Evolutionary conservation across 1,284 basidiomycete species (phyloP), one percentile per base, ranked within the genome.

Genomic region (Bondarzewia mesenterica): DNA sequence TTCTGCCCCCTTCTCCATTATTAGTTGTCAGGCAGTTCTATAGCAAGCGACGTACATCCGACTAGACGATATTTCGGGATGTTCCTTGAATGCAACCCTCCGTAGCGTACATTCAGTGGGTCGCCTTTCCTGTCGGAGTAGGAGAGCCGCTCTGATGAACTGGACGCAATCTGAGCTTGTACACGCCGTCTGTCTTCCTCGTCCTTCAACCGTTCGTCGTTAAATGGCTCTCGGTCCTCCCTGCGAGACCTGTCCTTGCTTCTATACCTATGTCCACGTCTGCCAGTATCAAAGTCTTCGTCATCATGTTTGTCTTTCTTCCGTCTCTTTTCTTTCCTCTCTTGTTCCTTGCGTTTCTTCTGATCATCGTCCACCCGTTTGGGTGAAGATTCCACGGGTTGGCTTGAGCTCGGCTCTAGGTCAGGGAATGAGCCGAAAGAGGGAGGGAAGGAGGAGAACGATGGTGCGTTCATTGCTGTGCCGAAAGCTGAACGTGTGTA

Each of bases 71-170:
- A 86, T 60, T 74, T 82, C 7, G 89, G 86, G 27, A 90, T 65
- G 54, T 85, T 77, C 27, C 78, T 74, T 15, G 74, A 61, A 58
- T 88, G 71, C 32, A 85, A 57, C 2, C 78, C 69, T n/a, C 85
- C 88, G 58, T 85, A 89, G 32, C 73, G 74, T 23, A 87, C 61
- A 57, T 85, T 90, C 51, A 81, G 64, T 41, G 66, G 57, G 59
- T 91, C 89, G 0, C 87, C 86, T 54, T 75, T 80, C 44, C 75
- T 70, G 60, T 90, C 86, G 5, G 77, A 76, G 58, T 77, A 85
- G 67, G 78, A 87, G 12, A 75, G 52, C 27, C 60, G 53, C 22
- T 48, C 54, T 23, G 58, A 46, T 35, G 29, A 41, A 25, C 51
- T 38, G 35, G 42, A 39, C 20, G 36, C 7, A 1, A 47, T 43